These are phyloP conservation scores for Monosporozyma servazzii DNA, from an alignment of 805 yeast genomes.

Conservation along the genomic window DNA sequence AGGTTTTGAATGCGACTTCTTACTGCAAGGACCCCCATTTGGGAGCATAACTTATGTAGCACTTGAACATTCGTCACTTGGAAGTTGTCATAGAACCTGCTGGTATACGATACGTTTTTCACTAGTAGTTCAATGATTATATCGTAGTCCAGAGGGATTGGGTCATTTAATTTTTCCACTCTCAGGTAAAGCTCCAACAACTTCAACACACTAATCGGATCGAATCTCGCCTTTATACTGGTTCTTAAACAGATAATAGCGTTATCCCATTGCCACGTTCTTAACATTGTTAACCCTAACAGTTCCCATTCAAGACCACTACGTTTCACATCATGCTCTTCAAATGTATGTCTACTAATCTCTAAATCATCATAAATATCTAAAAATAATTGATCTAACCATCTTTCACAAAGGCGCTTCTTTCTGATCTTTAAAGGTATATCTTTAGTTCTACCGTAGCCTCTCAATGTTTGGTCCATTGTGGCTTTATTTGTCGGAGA, in stretches of 20 bases:
- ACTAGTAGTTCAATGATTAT: conserved; percentile 36
- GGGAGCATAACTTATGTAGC: conserved; percentile 31
- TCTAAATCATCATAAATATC: conserved; percentile 30
- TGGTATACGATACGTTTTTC: conserved; percentile 50
- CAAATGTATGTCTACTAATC: conserved; percentile 24
- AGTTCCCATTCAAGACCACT: conserved; percentile 70
- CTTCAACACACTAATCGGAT: conserved; percentile 46
- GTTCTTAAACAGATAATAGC: conserved; percentile 47
- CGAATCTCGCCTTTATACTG: conserved; percentile 49
- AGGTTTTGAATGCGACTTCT: conserved; percentile 16
- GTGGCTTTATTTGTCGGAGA: conserved; percentile 3
- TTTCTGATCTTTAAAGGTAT: conserved; percentile 16
- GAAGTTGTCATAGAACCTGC: conserved; percentile 56
- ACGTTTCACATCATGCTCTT: conserved; percentile 33
- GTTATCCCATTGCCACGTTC: conserved; percentile 40
- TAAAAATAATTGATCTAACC: conserved; percentile 29
- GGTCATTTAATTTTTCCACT: not conserved
- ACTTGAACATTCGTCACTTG: conserved; percentile 37
- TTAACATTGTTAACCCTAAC: conserved; percentile 46
- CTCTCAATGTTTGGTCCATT: not conserved
- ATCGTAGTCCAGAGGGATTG: conserved; percentile 25
- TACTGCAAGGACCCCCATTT: conserved; percentile 16
- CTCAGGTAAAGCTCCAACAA: conserved; percentile 36
- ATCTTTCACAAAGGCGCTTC: conserved; percentile 27
- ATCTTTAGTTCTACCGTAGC: conserved; percentile 5